A percentile compares a stretch with the other conserved stretches of the same genome.
These are phyloP conservation scores for Pluteus cervinus DNA, from an alignment of 768 basidiomycete species.

Conservation along the genomic window DNA sequence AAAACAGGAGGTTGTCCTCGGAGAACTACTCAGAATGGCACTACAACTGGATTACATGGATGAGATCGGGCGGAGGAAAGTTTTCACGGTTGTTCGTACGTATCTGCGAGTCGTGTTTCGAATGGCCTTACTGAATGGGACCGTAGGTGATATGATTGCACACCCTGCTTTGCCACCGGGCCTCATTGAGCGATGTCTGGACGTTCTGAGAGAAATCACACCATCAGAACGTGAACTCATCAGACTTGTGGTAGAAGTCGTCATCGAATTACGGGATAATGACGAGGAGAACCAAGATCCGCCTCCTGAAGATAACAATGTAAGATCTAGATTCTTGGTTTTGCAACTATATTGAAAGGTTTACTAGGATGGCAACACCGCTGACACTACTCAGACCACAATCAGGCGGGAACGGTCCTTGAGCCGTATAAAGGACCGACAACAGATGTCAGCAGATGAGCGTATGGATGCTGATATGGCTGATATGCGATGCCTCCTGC, in stretches of 20 bases:
- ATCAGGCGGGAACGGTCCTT: slow-evolving; percentile 14
- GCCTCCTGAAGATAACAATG: slow-evolving; percentile 24
- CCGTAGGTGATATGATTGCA: slow-evolving; percentile 78
- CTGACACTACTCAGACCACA: slow-evolving; percentile 19
- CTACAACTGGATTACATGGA: slow-evolving; percentile 88
- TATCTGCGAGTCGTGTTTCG: slow-evolving; percentile 13
- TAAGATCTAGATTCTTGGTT: too few relatives aligned
- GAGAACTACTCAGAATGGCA: slow-evolving; percentile 77
- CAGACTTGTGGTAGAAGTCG: slow-evolving; percentile 81
- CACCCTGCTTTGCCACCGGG: slow-evolving; percentile 75
- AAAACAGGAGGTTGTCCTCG: slow-evolving; percentile 67
- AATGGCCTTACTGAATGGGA: neutral
- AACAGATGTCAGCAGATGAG: slow-evolving; percentile 54
- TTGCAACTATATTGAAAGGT: too few relatives aligned
- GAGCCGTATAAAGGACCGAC: slow-evolving; percentile 4
- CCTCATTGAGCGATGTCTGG: slow-evolving; percentile 76
- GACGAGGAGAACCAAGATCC: slow-evolving; percentile 24
- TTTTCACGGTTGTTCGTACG: slow-evolving; percentile 84
- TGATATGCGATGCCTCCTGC: slow-evolving; percentile 67
- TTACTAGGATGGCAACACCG: slow-evolving; percentile 19
- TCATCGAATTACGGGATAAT: slow-evolving; percentile 63
- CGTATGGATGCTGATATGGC: slow-evolving; percentile 51
- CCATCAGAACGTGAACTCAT: slow-evolving; percentile 83
- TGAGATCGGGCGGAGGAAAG: slow-evolving; percentile 89
- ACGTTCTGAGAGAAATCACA: slow-evolving; percentile 78